Conservation (phyloP, 1,139 yeast genomes). For the Nakaseomyces nivariensis region DNA sequence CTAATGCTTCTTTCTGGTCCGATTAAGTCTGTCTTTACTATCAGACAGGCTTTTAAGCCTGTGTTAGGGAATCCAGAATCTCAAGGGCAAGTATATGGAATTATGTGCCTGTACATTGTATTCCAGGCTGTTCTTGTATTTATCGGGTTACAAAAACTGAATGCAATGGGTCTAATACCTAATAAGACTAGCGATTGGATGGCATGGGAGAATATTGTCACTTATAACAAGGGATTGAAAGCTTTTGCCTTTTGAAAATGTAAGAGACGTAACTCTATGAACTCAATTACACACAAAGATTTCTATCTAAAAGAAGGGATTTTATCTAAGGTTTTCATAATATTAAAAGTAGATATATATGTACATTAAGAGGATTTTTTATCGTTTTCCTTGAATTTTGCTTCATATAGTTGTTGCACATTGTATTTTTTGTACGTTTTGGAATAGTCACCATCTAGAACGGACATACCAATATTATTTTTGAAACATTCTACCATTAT, state of each 20-base stretch:
- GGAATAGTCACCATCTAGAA: slow-evolving; percentile 52
- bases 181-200: slow-evolving; percentile 85
- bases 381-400: slow-evolving; percentile 26
- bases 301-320: too few relatives aligned
- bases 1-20: slow-evolving; percentile 76
- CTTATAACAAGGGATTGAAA: slow-evolving; percentile 14
- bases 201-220: slow-evolving; percentile 58
- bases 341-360: background rate
- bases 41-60: slow-evolving; percentile 39
- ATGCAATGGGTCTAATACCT: slow-evolving; percentile 85
- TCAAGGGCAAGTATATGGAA: slow-evolving; percentile 35
- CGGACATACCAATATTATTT: slow-evolving; percentile 71
- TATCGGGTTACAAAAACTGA: slow-evolving; percentile 78
- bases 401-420: slow-evolving; percentile 52
- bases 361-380: slow-evolving; percentile 4
- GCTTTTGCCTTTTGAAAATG: slow-evolving; percentile 15
- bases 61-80: slow-evolving; percentile 32
- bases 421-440: slow-evolving; percentile 42
- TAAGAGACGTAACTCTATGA: too few relatives aligned
- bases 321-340: background rate
- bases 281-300: too few relatives aligned
- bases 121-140: slow-evolving; percentile 58
- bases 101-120: slow-evolving; percentile 42
- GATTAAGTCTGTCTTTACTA: slow-evolving; percentile 54
- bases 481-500: slow-evolving; percentile 83